Conservation (phyloP, 2,329 filamentous ascomycete species). For the Pseudocercospora eumusae region DNA sequence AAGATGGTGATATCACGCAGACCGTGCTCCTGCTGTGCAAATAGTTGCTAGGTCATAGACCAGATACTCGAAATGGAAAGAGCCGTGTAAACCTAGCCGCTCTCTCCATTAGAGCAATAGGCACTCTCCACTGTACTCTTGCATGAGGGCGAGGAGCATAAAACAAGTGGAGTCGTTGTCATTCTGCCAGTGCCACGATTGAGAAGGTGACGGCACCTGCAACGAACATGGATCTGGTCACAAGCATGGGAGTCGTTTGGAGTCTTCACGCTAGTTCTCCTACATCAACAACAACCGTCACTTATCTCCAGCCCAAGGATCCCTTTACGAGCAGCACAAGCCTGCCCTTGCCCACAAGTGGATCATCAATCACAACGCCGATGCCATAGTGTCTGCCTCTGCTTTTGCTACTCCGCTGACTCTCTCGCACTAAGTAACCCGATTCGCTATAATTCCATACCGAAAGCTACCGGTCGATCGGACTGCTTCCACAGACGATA, state of each 20-base stretch:
- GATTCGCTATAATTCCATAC: not conserved
- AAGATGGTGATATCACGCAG: not conserved
- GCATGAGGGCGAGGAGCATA: not conserved
- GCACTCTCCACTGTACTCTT: not conserved
- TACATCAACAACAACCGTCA: not conserved
- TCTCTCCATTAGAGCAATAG: not conserved
- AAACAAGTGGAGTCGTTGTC: not conserved
- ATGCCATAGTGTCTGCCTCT: not conserved
- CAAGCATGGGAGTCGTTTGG: not conserved
- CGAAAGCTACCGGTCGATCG: not conserved
- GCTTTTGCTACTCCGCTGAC: not conserved
- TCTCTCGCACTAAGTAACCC: not conserved
- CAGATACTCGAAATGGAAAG: not conserved
- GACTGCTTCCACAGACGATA: not conserved
- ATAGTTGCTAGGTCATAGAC: not conserved
- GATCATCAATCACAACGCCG: not conserved
- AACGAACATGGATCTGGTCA: not conserved
- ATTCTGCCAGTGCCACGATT: not conserved
- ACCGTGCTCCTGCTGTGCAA: not conserved
- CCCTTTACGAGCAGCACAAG: not conserved
- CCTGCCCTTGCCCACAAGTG: not conserved
- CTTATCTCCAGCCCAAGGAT: not conserved
- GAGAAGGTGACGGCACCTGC: not conserved
- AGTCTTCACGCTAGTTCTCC: not conserved
- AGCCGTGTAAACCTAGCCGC: not conserved